Evolutionary conservation across 768 basidiomycete species (phyloP), one percentile per base, ranked within the genome.

Genomic region (Tricholomella constricta): DNA sequence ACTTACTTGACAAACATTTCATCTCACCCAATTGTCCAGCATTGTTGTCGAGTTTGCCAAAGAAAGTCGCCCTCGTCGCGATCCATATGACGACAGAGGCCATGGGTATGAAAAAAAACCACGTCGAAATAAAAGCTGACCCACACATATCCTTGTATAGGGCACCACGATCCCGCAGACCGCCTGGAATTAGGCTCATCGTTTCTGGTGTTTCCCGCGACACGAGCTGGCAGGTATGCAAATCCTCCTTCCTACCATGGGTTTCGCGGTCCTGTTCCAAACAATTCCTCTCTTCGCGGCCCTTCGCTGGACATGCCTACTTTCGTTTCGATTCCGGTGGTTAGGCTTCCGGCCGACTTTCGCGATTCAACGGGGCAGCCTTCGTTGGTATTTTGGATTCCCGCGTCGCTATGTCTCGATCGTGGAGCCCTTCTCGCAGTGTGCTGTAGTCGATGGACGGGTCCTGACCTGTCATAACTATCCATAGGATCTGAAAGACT

Each of bases 141-240:
- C 17, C n/a, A 37, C 57, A 61, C 36, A 60, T 52, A 46, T 48
- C 48, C 43, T 34, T 52, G 45, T 56, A 41, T 64, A 75, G 75
- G 55, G 81, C 81, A 38, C 75, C 84, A 35, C 85, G 91, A 37
- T 76, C 88, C 34, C 84, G 89, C 41, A 78, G 91, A 51, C 90
- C 91, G 52, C 85, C 88, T 53, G 91, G 91, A 8, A 82, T 88
- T 54, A 87, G 94, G 60, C 77, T 98, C 51, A 78, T 89, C 55
- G 92, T 99, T 54, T 83, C 88, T 34, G 93, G 93, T 50, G 83
- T 98, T 59, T 91, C 94, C 60, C 86, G 89, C 67, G 91, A 95
- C 68, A 96, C 94, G 41, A 97, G 94, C 72, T 98, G 95, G 95
- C 95, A 98, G 94, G 95, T 98, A 85, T 76, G 89, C 72, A 66